Evolutionary conservation across 2,329 filamentous ascomycete species (phyloP).

Genomic region (Alternaria novae-zelandiae): DNA sequence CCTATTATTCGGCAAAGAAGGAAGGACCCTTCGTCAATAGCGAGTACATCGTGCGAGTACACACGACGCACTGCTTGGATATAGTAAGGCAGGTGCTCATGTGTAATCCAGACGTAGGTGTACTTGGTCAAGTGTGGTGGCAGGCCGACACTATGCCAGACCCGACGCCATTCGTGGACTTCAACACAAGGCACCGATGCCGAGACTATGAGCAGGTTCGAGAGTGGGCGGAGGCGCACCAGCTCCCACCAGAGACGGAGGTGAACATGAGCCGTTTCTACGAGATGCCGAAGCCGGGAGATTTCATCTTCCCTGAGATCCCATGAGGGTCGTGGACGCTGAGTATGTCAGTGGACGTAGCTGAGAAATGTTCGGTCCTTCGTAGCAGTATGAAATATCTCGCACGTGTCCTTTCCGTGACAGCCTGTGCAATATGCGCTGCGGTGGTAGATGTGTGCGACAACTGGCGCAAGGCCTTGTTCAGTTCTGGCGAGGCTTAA

Average conservation of each 20-base stretch:
- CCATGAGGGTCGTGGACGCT: slow-evolving; percentile 27
- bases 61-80: slow-evolving; percentile 67
- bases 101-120: slow-evolving; percentile 66
- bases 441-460: not conserved
- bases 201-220: slow-evolving; percentile 63
- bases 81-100: slow-evolving; percentile 68
- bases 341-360: slow-evolving; percentile 12
- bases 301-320: slow-evolving; percentile 36
- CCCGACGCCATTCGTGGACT: slow-evolving; percentile 65
- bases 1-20: slow-evolving; percentile 61
- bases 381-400: not conserved
- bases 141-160: slow-evolving; percentile 50
- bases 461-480: not conserved
- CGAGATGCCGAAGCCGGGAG: slow-evolving; percentile 46
- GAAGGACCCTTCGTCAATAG: slow-evolving; percentile 63
- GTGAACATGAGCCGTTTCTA: slow-evolving; percentile 53
- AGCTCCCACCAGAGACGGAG: slow-evolving; percentile 53
- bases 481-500: slow-evolving; percentile 83
- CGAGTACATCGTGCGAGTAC: slow-evolving; percentile 60
- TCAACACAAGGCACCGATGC: slow-evolving; percentile 66
- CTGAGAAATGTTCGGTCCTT: slow-evolving; percentile 2
- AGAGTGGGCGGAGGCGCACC: slow-evolving; percentile 61
- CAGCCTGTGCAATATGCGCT: not conserved
- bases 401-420: not conserved
- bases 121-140: slow-evolving; percentile 68